Base-by-base conservation (phyloP, 1,284 basidiomycete species). In the Pseudozyma pruni region DNA sequence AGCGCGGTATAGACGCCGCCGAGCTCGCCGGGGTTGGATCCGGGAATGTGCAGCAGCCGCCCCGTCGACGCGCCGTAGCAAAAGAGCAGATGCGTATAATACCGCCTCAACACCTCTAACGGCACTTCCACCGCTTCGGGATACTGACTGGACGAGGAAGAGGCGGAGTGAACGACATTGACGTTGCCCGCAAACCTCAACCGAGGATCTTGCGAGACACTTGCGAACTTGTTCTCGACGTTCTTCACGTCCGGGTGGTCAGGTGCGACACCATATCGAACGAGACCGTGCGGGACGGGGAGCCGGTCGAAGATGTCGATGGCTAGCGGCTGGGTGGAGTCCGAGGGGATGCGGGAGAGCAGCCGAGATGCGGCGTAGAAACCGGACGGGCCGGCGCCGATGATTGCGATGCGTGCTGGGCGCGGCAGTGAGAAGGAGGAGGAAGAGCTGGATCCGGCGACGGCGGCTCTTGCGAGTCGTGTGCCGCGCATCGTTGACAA, bases 231-330 rank as follows among this genome's bases (percentile, higher is more conserved):
- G 84, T 96, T 88, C 40, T 91, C 93, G 83, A 94, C 97, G 83
- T 99, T 99, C 94, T 97, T 98, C 80, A 98, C 95, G 85, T 98
- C 95, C 1, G 95, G 94, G 83, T 99, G 96, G 84, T 98, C 96
- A 35, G 96, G 95, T 9, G 96, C 96, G 8, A 99, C 96, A 1
- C 96, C 95, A 78, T 96, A 98, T 37, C 96, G 86, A 1, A 95
- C 94, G 0, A 98, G 87, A 0, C 96, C 96, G 81, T 96, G 92
- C 3, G 96, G 96, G 27, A 92, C 90, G 86, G 95, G 97, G 3
- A 97, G 86, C 19, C 92, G 86, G 84, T 99, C 96, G 81, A 90
- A 98, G 83, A 99, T 85, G 82, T 98, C 92, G 13, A 98, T 88
- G 17, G 29, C 34, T 3, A 75, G 61, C 10, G 70, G 53, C 23